Percentiles rank a stretch among this genome's conserved stretches.
These are phyloP conservation scores for Cutaneotrichosporon curvatum DNA, from an alignment of 1,284 basidiomycete species.

Conservation along the genomic window DNA sequence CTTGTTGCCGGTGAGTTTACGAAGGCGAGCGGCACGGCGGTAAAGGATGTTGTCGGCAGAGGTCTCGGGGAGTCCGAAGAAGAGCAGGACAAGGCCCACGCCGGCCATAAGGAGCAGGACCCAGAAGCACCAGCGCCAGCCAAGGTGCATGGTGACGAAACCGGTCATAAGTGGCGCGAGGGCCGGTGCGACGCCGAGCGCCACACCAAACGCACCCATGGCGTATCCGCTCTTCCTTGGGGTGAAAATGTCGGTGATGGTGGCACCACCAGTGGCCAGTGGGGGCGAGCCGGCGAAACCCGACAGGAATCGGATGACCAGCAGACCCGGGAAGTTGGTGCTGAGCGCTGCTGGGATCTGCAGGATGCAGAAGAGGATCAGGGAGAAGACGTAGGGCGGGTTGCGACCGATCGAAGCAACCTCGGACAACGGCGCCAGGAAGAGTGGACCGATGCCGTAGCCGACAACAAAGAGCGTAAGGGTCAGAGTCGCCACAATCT, in stretches of 20 bases:
- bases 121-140: conserved; percentile 45
- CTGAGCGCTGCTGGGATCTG: conserved; percentile 39
- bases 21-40: conserved; percentile 54
- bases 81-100: conserved; percentile 48
- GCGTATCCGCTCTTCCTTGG: conserved; percentile 57
- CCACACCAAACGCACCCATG: conserved; percentile 57
- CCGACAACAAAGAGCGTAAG: conserved; percentile 52
- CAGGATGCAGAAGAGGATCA: conserved; percentile 37
- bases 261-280: conserved; percentile 51
- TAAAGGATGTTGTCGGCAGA: conserved; percentile 59
- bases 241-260: conserved; percentile 63
- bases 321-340: conserved; percentile 35
- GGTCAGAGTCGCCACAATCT: conserved; percentile 10
- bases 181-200: conserved; percentile 23
- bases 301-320: conserved; percentile 35
- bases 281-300: conserved; percentile 21
- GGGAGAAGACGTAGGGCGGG: conserved; percentile 37
- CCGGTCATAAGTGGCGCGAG: conserved; percentile 53
- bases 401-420: conserved; percentile 34
- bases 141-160: conserved; percentile 32
- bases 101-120: conserved; percentile 35
- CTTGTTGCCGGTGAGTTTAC: conserved; percentile 47
- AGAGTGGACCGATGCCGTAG: conserved; percentile 55
- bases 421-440: conserved; percentile 34
- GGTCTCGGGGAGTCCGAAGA: conserved; percentile 60